Percentiles rank a stretch among this genome's conserved stretches.
phyloP scores from a whole-genome alignment of 192 early-diverging fungal genomes.

The Dispira simplex region DNA sequence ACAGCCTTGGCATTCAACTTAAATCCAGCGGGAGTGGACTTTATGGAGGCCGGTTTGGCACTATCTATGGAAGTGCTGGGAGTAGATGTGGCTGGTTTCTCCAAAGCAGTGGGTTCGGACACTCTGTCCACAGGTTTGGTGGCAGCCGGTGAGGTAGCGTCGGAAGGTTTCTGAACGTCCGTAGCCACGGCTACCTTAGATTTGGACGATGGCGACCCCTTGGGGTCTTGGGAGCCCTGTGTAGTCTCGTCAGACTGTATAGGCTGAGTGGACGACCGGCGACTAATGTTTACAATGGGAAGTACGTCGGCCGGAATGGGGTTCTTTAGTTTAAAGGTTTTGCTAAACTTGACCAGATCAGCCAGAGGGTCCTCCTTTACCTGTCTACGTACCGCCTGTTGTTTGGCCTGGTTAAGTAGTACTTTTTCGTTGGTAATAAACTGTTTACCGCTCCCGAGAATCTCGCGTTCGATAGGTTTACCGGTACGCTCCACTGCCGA shows the following conservation, averaged over 20 bases:
- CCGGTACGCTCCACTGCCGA: constrained; percentile 9
- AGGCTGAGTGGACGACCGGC: constrained; percentile 17
- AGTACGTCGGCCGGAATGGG: constrained; percentile 72
- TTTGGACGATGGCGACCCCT: not conserved
- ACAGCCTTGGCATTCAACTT: constrained; percentile 62
- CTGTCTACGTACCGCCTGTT: constrained; percentile 54
- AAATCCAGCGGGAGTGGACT: constrained; percentile 20
- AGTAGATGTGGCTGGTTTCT: constrained; percentile 12
- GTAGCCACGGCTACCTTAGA: not conserved
- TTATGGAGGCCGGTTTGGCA: constrained; percentile 7
- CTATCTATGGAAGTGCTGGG: not conserved
- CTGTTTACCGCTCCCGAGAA: constrained; percentile 32
- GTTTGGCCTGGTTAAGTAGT: constrained; percentile 47
- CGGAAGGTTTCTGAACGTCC: not conserved
- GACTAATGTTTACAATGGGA: constrained; percentile 49
- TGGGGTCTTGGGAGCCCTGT: constrained; percentile 13
- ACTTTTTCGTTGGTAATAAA: constrained; percentile 69
- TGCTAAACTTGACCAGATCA: constrained; percentile 67
- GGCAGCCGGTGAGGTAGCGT: constrained; percentile 10
- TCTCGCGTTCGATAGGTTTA: constrained; percentile 28
- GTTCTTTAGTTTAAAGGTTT: constrained; percentile 60
- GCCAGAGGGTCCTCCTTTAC: constrained; percentile 57
- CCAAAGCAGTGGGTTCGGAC: not conserved
- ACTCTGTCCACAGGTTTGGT: constrained; percentile 6
- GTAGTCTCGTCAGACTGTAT: constrained; percentile 12